Conservation (phyloP, 371 early-diverging fungal genomes). For the Mucor ambiguus region DNA sequence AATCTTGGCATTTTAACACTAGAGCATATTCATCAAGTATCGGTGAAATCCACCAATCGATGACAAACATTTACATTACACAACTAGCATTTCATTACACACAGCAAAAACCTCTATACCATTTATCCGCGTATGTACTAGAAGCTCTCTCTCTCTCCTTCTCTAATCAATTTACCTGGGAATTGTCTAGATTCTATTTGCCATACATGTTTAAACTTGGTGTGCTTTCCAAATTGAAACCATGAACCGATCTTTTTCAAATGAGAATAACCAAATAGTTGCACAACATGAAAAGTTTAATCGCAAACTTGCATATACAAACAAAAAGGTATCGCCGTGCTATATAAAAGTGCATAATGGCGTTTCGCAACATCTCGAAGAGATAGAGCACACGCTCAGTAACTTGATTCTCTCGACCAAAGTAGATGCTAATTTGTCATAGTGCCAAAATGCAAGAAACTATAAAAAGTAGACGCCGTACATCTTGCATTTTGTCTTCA, state of each 20-base stretch:
- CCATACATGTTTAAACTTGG: neutral
- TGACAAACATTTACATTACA: neutral
- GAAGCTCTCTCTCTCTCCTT: neutral
- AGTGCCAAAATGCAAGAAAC: neutral
- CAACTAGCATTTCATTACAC: neutral
- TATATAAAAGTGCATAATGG: neutral
- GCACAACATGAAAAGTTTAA: neutral
- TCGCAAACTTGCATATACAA: neutral
- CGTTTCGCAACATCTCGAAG: neutral
- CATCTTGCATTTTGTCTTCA: neutral
- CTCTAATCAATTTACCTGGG: neutral
- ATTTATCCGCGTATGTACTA: neutral
- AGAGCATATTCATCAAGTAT: neutral
- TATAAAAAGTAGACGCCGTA: neutral
- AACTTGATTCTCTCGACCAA: neutral
- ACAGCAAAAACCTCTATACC: neutral
- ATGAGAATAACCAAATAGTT: neutral
- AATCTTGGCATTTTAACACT: neutral
- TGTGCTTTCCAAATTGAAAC: neutral
- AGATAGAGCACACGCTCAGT: neutral
- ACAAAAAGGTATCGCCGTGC: neutral
- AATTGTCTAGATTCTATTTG: conserved; percentile 3
- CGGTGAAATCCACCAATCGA: neutral
- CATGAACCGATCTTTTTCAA: neutral
- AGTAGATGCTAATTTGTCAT: neutral